Conservation (phyloP, 2,329 filamentous ascomycete species). For the Corniculantispora saksenae region DNA sequence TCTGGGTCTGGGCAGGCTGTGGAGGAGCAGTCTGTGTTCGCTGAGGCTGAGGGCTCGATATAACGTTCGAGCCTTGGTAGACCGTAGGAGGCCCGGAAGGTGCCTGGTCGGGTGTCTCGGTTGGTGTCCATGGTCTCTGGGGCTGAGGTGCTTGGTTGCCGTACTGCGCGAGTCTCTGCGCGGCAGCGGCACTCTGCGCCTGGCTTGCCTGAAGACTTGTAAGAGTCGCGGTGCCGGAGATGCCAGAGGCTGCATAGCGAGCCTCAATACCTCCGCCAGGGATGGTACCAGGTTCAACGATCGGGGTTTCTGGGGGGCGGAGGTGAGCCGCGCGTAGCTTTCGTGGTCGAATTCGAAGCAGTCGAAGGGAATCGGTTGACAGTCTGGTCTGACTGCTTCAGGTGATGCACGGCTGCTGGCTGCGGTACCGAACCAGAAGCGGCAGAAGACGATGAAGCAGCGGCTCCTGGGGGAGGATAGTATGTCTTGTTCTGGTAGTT, state of each 20-base stretch:
- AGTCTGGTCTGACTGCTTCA: conserved; percentile 43
- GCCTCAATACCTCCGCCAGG: conserved; percentile 84
- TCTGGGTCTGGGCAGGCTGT: conserved; percentile 28
- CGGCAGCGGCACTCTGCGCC: conserved; percentile 72
- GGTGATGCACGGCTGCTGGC: conserved; percentile 25
- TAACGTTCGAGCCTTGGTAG: conserved; percentile 81
- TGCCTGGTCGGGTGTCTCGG: conserved; percentile 81
- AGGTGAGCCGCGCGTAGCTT: conserved; percentile 87
- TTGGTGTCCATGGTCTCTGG: conserved; percentile 85
- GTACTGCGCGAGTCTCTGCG: conserved; percentile 81
- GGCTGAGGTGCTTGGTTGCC: conserved; percentile 41
- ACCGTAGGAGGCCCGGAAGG: conserved; percentile 88
- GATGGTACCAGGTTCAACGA: conserved; percentile 69
- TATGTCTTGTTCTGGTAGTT: conserved; percentile 59
- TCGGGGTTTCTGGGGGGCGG: conserved; percentile 91
- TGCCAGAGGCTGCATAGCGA: conserved; percentile 86
- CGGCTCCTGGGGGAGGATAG: conserved; percentile 57
- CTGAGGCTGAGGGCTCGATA: conserved; percentile 52
- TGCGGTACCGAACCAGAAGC: conserved; percentile 33
- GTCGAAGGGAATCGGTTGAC: conserved; percentile 73
- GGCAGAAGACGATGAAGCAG: conserved; percentile 35
- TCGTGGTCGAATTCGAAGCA: conserved; percentile 89
- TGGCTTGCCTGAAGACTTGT: conserved; percentile 67
- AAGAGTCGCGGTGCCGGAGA: conserved; percentile 81
- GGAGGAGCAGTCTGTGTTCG: conserved; percentile 46